Evolutionary conservation across 345 rosid species (phyloP).

Genomic region (Eucalyptus tenuipes): DNA sequence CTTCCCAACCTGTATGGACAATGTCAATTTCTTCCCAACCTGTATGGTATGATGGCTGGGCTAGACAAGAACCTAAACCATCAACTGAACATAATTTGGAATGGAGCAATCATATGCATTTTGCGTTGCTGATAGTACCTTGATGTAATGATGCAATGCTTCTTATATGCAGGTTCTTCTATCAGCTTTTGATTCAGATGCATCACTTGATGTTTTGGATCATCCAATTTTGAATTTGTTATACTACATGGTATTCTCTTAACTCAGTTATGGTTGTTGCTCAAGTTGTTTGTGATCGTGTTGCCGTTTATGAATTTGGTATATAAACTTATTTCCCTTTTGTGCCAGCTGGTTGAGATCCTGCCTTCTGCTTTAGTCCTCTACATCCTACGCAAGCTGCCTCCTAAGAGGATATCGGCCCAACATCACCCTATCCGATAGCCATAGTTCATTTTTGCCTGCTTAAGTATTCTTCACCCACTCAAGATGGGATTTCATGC

Average conservation of each 20-base stretch:
- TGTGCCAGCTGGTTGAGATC: constrained; percentile 78
- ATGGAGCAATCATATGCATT: not conserved
- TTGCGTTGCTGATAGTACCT: not conserved
- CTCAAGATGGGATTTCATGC: not conserved
- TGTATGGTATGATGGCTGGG: not conserved
- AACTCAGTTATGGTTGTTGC: not conserved
- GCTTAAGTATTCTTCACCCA: not conserved
- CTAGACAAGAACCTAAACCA: not conserved
- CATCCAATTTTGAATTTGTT: constrained; percentile 90
- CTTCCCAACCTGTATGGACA: not conserved
- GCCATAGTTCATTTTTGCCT: not conserved
- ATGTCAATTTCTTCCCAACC: not conserved
- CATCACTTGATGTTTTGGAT: constrained; percentile 78
- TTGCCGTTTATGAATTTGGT: not conserved
- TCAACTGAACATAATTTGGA: not conserved
- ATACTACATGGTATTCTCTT: constrained; percentile 59
- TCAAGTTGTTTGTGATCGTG: not conserved
- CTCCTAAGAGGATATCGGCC: constrained; percentile 87
- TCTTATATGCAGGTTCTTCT: constrained; percentile 51
- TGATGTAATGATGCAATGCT: not conserved
- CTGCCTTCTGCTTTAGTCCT: constrained; percentile 93
- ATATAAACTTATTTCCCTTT: not conserved
- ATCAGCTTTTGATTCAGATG: constrained; percentile 69
- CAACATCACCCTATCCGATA: constrained; percentile 90
- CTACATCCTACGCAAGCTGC: constrained; percentile 83